Conservation (phyloP, 176 grass and related monocot genomes). For the Oryza officinalis region DNA sequence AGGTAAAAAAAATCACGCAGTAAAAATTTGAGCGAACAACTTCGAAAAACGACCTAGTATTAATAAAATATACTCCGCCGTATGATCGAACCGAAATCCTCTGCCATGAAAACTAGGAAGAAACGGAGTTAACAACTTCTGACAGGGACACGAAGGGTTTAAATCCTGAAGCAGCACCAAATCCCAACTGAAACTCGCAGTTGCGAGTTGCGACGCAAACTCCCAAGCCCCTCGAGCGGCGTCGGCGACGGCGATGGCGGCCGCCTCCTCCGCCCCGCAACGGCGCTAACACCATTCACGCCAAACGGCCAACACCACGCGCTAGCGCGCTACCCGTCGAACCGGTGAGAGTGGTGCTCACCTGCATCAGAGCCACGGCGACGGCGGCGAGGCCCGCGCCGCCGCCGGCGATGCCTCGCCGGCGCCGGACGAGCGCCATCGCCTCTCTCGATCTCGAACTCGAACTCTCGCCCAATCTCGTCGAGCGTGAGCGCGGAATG, state of each 20-base stretch:
- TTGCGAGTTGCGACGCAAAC: neutral
- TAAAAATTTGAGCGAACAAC: neutral
- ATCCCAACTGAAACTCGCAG: neutral
- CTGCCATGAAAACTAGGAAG: conserved; percentile 7
- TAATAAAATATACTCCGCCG: conserved; percentile 12
- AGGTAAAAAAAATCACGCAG: neutral
- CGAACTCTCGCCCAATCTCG: conserved; percentile 8
- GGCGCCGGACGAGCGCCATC: conserved; percentile 34
- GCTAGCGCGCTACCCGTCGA: neutral
- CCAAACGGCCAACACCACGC: neutral
- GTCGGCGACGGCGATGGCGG: neutral
- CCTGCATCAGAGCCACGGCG: conserved; percentile 39
- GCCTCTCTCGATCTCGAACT: neutral
- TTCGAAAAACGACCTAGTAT: neutral
- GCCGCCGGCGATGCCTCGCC: conserved; percentile 29
- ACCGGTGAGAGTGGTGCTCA: neutral
- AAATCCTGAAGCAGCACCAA: conserved; percentile 23
- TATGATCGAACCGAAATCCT: neutral
- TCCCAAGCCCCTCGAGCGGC: neutral
- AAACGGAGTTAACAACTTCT: neutral
- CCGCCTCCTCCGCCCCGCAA: too few species aligned
- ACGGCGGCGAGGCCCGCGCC: conserved; percentile 9
- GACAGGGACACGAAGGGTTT: neutral
- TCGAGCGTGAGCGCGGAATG: conserved; percentile 34
- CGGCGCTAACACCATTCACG: too few species aligned